Conservation (phyloP, 2,329 filamentous ascomycete genomes). For the Hirsutella rhossiliensis region DNA sequence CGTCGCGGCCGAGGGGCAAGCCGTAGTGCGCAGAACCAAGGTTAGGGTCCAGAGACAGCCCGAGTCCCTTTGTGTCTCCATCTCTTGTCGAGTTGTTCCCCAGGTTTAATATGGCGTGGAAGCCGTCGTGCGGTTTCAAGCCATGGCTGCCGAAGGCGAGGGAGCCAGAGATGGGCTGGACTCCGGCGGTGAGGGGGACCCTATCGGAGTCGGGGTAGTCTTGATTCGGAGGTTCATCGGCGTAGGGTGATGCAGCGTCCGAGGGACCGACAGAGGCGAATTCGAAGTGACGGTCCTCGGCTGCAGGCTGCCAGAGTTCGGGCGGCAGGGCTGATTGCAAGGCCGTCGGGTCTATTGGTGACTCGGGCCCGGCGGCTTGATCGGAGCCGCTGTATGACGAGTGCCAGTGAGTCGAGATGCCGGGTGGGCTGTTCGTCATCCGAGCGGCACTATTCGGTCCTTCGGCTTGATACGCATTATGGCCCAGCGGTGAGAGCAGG, state of each 20-base stretch:
- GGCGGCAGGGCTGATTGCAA: constrained; percentile 44
- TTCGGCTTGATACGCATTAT: background rate
- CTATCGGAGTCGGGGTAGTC: constrained; percentile 44
- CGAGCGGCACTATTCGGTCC: constrained; percentile 2
- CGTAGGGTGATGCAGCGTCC: constrained; percentile 17
- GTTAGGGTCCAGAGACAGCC: constrained; percentile 46
- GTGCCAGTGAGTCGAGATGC: constrained; percentile 41
- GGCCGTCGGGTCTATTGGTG: constrained; percentile 40
- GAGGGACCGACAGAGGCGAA: constrained; percentile 18
- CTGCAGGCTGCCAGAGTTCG: constrained; percentile 25
- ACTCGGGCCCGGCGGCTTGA: constrained; percentile 25
- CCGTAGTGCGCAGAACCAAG: constrained; percentile 41
- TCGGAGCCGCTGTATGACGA: constrained; percentile 28
- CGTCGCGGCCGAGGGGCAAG: constrained; percentile 38
- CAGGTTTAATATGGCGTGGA: constrained; percentile 42
- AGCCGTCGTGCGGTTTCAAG: constrained; percentile 37
- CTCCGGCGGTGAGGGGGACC: constrained; percentile 42
- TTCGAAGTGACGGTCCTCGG: constrained; percentile 11
- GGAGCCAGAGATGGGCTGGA: constrained; percentile 41
- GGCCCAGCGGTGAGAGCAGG: constrained; percentile 22
- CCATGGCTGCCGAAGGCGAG: constrained; percentile 28
- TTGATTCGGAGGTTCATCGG: constrained; percentile 17
- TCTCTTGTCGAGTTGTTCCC: constrained; percentile 41
- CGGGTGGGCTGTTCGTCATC: constrained; percentile 21
- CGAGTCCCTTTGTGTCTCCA: constrained; percentile 41